These are phyloP conservation scores for Mycocentrospora acerina DNA, from an alignment of 2,329 filamentous ascomycete species.

Conservation along the genomic window DNA sequence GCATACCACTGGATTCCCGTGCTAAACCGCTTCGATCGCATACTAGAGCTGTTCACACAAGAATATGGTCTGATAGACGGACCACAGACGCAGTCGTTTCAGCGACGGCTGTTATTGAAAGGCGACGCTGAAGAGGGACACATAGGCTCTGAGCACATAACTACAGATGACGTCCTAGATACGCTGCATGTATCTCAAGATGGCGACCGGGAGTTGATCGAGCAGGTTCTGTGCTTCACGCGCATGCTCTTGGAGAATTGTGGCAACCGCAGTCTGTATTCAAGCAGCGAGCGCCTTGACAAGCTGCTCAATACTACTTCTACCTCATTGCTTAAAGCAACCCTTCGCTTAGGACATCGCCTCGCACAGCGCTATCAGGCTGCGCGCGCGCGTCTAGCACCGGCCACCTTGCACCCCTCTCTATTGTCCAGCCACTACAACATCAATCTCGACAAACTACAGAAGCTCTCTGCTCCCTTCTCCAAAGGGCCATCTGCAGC, in stretches of 20 bases:
- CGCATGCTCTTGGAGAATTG: constrained; percentile 88
- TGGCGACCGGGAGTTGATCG: constrained; percentile 78
- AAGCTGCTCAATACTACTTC: constrained; percentile 87
- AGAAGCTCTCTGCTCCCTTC: constrained; percentile 81
- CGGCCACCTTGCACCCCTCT: constrained; percentile 68
- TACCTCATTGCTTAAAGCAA: constrained; percentile 72
- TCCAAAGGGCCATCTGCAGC: constrained; percentile 63
- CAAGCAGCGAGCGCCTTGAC: constrained; percentile 86
- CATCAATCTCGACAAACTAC: constrained; percentile 73
- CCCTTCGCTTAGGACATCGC: constrained; percentile 78
- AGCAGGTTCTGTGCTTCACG: constrained; percentile 81
- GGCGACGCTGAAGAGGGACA: constrained; percentile 52
- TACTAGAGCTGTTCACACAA: constrained; percentile 78
- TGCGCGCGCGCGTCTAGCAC: constrained; percentile 72
- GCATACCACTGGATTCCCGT: constrained; percentile 97
- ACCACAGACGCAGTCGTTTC: constrained; percentile 78
- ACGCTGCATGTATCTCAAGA: constrained; percentile 68
- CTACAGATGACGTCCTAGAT: constrained; percentile 50
- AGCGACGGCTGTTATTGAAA: constrained; percentile 63
- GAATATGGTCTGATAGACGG: constrained; percentile 79
- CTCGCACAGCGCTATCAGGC: constrained; percentile 91
- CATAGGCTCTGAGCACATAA: constrained; percentile 28
- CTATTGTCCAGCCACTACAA: constrained; percentile 82
- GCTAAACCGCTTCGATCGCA: constrained; percentile 87
- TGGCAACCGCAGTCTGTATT: constrained; percentile 94